phyloP scores from a whole-genome alignment of 2,329 filamentous ascomycete species.

The Diaporthe longicolla region DNA sequence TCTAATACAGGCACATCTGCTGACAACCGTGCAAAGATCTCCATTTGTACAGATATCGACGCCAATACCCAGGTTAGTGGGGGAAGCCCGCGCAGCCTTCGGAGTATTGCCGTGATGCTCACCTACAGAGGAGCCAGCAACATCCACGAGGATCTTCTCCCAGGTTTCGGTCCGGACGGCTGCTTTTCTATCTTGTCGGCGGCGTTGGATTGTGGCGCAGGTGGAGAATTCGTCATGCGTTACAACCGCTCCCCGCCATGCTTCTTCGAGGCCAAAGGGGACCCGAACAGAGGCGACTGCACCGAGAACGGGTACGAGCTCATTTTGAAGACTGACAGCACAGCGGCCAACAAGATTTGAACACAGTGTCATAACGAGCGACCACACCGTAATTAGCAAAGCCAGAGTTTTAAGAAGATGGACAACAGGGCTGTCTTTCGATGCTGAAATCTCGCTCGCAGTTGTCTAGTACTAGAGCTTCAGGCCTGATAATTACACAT shows the following conservation, averaged over 20 bases:
- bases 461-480: background rate
- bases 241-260: background rate
- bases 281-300: background rate
- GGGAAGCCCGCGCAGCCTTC: background rate
- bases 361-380: background rate
- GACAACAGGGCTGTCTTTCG: background rate
- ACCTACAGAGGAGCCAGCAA: constrained; percentile 9
- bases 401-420: background rate
- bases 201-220: background rate
- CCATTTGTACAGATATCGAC: background rate
- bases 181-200: background rate
- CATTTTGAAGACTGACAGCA: background rate
- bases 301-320: background rate
- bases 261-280: constrained; percentile 7
- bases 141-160: background rate
- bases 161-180: background rate
- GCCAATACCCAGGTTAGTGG: background rate
- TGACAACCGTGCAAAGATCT: background rate
- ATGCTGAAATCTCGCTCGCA: background rate
- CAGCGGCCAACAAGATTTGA: background rate
- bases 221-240: background rate
- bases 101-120: background rate
- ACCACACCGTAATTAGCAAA: background rate
- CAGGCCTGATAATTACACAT: background rate
- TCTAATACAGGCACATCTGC: background rate